Evolutionary conservation across 2,329 filamentous ascomycete species (phyloP), one percentile per base, ranked within the genome.

Genomic region (Karstenula rhodostoma): DNA sequence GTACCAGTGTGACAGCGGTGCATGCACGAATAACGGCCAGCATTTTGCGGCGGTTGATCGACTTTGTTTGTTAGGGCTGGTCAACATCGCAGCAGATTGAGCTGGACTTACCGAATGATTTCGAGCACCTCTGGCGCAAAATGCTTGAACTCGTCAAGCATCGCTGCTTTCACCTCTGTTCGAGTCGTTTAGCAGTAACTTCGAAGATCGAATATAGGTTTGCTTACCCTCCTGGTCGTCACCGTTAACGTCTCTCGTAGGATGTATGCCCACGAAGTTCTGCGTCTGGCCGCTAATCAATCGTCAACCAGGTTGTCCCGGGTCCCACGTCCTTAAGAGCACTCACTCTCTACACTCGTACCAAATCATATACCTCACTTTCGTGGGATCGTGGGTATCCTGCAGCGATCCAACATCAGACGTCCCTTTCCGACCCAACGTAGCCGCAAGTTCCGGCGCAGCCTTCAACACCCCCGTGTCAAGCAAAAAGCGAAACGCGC

Each of bases 181-280:
- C 10, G 22, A 17, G 4, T 9, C 1, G 3, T 13, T 44, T 19
- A 50, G 44, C 15, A n/a, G 13, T 13, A 10, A 17, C 9, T n/a
- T 23, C 2, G 12, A 37, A 4, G 15, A 5, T 44, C 9, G 10
- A 5, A 1, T 2, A 12, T 2, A 22, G 4, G 6, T n/a, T 5
- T 12, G 48, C 42, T 40, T 48, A 48, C 53, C 53, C 17, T 50
- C 43, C 22, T 42, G 40, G 44, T 59, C 35, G 12, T 59, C 43
- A 15, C 52, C 57, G 33, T 54, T 40, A 2, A 42, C 25, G 7
- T 56, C 37, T 15, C 40, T 51, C 12, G 42, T 32, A 17, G 50
- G 57, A 32, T 60, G 51, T 10, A 60, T 57, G 7, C 58, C 53
- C 13, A 56, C 58, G 29, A 57, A 57, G 17, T 60, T 60, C 42